Conservation (phyloP, 2,329 filamentous ascomycete genomes). For the Penicillium polonicum region DNA sequence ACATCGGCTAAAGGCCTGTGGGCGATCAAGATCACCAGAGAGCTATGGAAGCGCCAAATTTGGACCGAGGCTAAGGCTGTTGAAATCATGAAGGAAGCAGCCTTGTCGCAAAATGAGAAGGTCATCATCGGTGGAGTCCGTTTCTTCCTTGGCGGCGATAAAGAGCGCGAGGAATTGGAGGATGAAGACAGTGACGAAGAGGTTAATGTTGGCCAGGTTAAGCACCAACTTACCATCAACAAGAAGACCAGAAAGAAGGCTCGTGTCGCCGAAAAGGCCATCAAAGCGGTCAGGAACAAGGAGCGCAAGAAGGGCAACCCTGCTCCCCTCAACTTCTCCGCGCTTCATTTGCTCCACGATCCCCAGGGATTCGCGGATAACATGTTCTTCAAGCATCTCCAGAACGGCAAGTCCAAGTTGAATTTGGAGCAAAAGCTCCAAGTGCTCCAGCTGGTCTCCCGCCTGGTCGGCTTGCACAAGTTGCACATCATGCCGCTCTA, state of each 20-base stretch:
- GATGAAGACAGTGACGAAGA: slow-evolving; percentile 84
- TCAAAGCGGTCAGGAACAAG: slow-evolving; percentile 75
- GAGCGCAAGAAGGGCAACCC: slow-evolving; percentile 86
- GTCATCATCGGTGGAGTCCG: slow-evolving; percentile 81
- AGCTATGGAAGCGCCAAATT: slow-evolving; percentile 94
- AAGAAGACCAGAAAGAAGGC: slow-evolving; percentile 93
- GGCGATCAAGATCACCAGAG: slow-evolving; percentile 92
- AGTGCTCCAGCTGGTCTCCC: slow-evolving; percentile 86
- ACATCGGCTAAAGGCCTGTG: slow-evolving; percentile 84
- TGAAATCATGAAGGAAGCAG: slow-evolving; percentile 96
- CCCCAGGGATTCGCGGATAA: slow-evolving; percentile 90
- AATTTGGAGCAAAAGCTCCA: slow-evolving; percentile 84
- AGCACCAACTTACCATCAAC: slow-evolving; percentile 86
- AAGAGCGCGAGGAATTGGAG: slow-evolving; percentile 88
- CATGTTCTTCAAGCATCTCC: slow-evolving; percentile 86
- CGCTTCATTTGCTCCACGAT: slow-evolving; percentile 88
- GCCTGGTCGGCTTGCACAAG: slow-evolving; percentile 89
- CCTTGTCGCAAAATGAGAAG: slow-evolving; percentile 87
- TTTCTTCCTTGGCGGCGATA: slow-evolving; percentile 95
- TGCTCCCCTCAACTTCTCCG: slow-evolving; percentile 91
- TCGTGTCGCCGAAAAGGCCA: slow-evolving; percentile 74
- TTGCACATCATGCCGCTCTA: slow-evolving; percentile 86
- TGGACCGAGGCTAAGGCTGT: slow-evolving; percentile 94
- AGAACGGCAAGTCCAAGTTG: slow-evolving; percentile 80
- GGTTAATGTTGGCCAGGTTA: slow-evolving; percentile 74